Evolutionary conservation across 495 filamentous ascomycete species (phyloP).

Genomic region (Monascus purpureus): DNA sequence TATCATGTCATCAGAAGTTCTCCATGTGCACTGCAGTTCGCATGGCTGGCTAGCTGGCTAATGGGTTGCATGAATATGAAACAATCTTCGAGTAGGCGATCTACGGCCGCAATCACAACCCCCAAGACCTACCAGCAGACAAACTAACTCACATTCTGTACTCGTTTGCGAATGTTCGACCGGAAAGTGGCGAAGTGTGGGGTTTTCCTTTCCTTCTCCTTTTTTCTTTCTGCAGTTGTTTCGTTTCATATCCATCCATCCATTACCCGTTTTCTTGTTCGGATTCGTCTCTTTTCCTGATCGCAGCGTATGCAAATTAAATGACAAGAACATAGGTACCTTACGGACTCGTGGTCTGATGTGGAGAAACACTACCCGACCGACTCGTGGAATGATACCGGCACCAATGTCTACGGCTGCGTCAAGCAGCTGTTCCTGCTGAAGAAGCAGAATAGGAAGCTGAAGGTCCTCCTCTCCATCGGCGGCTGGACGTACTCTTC

Average conservation of each 20-base stretch:
- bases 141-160: constrained; percentile 90
- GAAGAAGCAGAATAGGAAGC: constrained; percentile 74
- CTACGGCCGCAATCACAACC: constrained; percentile 70
- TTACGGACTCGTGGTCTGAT: constrained; percentile 79
- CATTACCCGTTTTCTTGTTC: too few species aligned
- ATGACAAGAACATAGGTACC: constrained; percentile 32
- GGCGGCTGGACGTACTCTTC: constrained; percentile 92
- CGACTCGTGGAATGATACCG: constrained; percentile 8
- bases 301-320: too few species aligned
- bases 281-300: too few species aligned
- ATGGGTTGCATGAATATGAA: too few species aligned
- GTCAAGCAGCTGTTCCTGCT: constrained; percentile 87
- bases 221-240: too few species aligned
- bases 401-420: constrained; percentile 28
- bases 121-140: constrained; percentile 73
- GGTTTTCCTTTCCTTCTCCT: constrained; percentile 5
- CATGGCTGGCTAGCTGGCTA: too few species aligned
- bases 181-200: constrained; percentile 67
- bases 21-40: too few species aligned
- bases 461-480: constrained; percentile 86
- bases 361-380: constrained; percentile 64
- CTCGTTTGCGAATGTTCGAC: constrained; percentile 69
- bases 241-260: too few species aligned
- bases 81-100: constrained; percentile 48
- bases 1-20: too few species aligned